Base-by-base conservation (phyloP, 2,329 filamentous ascomycete species). In the Exophiala lecanii-corni region DNA sequence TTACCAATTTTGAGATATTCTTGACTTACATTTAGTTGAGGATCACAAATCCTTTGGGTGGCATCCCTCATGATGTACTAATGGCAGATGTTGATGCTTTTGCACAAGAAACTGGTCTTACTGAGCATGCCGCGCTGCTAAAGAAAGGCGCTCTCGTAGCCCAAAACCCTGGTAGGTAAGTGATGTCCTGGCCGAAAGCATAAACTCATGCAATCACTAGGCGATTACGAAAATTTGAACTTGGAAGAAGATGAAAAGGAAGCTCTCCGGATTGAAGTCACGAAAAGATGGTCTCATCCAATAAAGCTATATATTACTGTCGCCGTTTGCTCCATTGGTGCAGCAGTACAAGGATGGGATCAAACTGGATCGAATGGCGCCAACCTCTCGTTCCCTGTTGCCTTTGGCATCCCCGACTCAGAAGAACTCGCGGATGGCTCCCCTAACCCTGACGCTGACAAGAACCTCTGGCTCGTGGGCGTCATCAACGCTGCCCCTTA, bases 401-500 rank as follows among this genome's bases (percentile, higher is more conserved):
- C 55, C 16, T 63, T 64, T 47, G 59, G 59, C 17, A 58, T 64
- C 21, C 31, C 47, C n/a, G 57, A 55, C n/a, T 45, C 49, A 9
- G 49, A 41, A 1, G 50, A 38, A 19, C 25, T 28, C 10, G 30
- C 40, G 12, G 31, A 42, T 9, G 50, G 43, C 15, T 31, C 37
- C 17, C 25, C 39, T 23, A 17, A 48, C 31, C 38, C 41, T 9
- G 32, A 54, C 19, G 55, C 63, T 40, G 47, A 51, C 10, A 37
- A 45, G 30, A 47, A 55, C 33, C 31, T 42, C n/a, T 72, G 69
- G 69, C 54, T 71, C 15, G 57, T 69, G n/a, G 69, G 69, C 21
- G 52, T 70, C 6, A 61, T 72, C 46, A 72, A 72, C 41, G 54
- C 63, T 32, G 60, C 70, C 2, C 70, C 70, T 1, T 73, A 73